Base-by-base conservation (phyloP, 2,329 filamentous ascomycete species). In the Gaeumannomyces tritici region DNA sequence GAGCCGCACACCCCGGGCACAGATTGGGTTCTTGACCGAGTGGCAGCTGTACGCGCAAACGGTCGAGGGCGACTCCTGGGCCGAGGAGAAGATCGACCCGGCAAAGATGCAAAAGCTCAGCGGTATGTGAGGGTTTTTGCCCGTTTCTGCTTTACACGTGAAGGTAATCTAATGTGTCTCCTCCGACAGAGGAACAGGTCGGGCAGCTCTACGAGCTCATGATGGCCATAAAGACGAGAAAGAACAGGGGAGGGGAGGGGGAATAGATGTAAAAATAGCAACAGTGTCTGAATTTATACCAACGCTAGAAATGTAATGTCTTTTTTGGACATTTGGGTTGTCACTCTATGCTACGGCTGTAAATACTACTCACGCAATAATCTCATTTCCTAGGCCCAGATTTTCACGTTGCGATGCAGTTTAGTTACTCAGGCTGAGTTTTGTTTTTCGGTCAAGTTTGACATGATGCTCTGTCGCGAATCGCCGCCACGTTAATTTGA, bases 21-120 rank as follows among this genome's bases (percentile, higher is more conserved):
- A 96, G 91, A 91, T 98, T 69, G 95, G 93, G 1, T 99, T 99
- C 74, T 80, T 99, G 68, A 93, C 90, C 0, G 93, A 98, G 74
- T 99, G 93, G 93, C 95, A 99, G 74, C 78, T 91, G 61, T 99
- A 98, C 72, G 93, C 92, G 2, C 93, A 99, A 73, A 88, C 91
- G 72, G 78, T 99, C 21, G 93, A 98, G 71, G 93, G 93, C 0
- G 89, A 96, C 61, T 74, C 82, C 0, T 98, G 95, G 95, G 81
- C 83, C 64, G 93, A 89, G 1, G 90, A 91, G 66, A 93, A 88
- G 73, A 81, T 98, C 73, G 93, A 98, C 66, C 84, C 85, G 68
- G 80, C 78, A 0, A 96, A 96, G 75, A 79, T 98, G 62, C 88
- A 91, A 64, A 97, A 96, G 76, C 90, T 98, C 91, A 98, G 90